phyloP scores from a whole-genome alignment of 768 basidiomycete genomes.

The Mrakia blollopis region DNA sequence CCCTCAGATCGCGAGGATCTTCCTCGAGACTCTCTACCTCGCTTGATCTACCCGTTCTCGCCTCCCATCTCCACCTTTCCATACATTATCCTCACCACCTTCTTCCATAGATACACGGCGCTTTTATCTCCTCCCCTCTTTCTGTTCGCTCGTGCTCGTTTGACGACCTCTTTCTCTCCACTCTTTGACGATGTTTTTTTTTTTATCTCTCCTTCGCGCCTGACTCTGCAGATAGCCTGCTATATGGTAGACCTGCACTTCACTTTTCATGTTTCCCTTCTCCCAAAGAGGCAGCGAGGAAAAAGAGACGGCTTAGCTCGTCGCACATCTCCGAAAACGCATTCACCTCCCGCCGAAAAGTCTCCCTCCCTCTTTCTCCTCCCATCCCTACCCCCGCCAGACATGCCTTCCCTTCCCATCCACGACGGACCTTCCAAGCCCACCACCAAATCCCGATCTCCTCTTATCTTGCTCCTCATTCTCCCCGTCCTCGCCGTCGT shows the following conservation, averaged over 20 bases:
- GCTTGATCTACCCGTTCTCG: background rate
- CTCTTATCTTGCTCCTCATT: slow-evolving; percentile 13
- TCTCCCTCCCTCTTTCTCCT: background rate
- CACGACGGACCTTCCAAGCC: slow-evolving; percentile 15
- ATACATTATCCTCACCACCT: background rate
- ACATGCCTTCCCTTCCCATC: slow-evolving; percentile 21
- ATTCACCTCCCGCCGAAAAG: background rate
- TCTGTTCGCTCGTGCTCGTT: too few relatives aligned
- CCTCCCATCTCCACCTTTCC: background rate
- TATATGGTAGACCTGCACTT: too few relatives aligned
- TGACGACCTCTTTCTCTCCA: too few relatives aligned
- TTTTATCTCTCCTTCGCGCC: too few relatives aligned
- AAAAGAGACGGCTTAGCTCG: too few relatives aligned
- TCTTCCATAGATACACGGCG: background rate
- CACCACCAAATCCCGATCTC: background rate
- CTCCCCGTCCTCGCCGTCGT: slow-evolving; percentile 10
- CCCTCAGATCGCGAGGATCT: slow-evolving; percentile 40
- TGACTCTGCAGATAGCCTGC: too few relatives aligned
- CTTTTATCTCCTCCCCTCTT: too few relatives aligned
- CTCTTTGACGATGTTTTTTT: too few relatives aligned
- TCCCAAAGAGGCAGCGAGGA: too few relatives aligned
- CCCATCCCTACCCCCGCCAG: too few relatives aligned
- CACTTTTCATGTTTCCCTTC: too few relatives aligned
- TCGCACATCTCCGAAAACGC: background rate
- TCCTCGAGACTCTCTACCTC: slow-evolving; percentile 31